Evolutionary conservation across 1,284 basidiomycete genomes (phyloP).

Genomic region (Veloboletus limbatus): DNA sequence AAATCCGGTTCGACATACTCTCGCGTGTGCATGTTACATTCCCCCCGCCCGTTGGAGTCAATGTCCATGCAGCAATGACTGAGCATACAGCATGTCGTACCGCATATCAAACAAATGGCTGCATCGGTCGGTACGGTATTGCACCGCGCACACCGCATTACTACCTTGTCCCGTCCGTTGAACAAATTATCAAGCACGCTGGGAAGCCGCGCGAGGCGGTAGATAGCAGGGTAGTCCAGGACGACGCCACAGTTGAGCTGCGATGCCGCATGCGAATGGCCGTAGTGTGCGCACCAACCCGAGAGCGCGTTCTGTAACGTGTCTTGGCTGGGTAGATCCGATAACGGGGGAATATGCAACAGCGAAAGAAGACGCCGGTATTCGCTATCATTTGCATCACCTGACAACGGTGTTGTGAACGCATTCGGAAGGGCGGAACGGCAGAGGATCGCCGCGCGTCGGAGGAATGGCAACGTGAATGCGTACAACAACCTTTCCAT

Average conservation of each 20-base stretch:
- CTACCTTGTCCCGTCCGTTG: constrained; percentile 58
- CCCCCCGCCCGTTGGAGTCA: constrained; percentile 64
- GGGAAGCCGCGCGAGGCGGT: constrained; percentile 84
- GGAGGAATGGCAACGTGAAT: constrained; percentile 93
- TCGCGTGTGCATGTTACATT: constrained; percentile 95
- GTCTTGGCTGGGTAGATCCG: constrained; percentile 75
- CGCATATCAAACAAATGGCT: constrained; percentile 92
- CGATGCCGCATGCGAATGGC: constrained; percentile 69
- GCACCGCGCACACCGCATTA: constrained; percentile 76
- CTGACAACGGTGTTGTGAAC: constrained; percentile 43
- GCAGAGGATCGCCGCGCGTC: constrained; percentile 84
- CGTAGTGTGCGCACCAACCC: constrained; percentile 81
- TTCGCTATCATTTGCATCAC: constrained; percentile 51
- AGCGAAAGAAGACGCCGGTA: constrained; percentile 77
- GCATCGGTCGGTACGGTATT: constrained; percentile 80
- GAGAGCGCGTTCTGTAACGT: constrained; percentile 79
- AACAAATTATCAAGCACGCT: constrained; percentile 82
- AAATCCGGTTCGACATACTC: too few species aligned
- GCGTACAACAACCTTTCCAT: constrained; percentile 87
- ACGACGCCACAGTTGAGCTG: constrained; percentile 72
- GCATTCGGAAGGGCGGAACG: constrained; percentile 69
- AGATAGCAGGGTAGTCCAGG: constrained; percentile 82
- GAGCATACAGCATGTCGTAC: constrained; percentile 85
- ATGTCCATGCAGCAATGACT: constrained; percentile 88
- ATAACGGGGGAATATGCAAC: constrained; percentile 76